Percentiles rank a stretch among this genome's conserved stretches.
These are phyloP conservation scores for Chenopodium quinoa DNA, from an alignment of 148 eudicot genomes.

Conservation along the genomic window DNA sequence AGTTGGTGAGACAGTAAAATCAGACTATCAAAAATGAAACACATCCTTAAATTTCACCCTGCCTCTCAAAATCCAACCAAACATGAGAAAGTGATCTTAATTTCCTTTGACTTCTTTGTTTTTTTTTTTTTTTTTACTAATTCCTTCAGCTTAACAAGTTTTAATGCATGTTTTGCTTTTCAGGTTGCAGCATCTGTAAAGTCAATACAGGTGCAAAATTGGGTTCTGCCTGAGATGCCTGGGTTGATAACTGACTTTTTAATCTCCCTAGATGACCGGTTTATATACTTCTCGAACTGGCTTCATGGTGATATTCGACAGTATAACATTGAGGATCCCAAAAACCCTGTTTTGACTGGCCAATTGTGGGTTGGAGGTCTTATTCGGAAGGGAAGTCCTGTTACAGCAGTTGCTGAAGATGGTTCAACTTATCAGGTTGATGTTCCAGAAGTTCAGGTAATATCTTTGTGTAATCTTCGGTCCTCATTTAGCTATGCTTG, in stretches of 20 bases:
- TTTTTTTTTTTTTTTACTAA: no score
- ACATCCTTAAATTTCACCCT: not conserved
- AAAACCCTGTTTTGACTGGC: constrained; percentile 67
- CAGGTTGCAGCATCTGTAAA: constrained; percentile 75
- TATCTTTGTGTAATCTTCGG: not conserved
- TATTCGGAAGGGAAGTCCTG: constrained; percentile 72
- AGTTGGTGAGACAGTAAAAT: not conserved
- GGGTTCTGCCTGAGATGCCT: constrained; percentile 98
- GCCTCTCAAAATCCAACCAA: not conserved
- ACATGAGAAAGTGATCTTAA: not conserved
- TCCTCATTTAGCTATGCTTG: not conserved
- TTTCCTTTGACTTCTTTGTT: not conserved
- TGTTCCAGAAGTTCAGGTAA: constrained; percentile 78
- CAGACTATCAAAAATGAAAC: not conserved
- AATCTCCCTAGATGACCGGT: constrained; percentile 86
- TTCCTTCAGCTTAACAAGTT: not conserved
- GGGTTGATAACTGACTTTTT: constrained; percentile 95
- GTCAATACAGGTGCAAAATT: constrained; percentile 82
- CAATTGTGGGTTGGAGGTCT: constrained; percentile 90
- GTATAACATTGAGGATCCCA: constrained; percentile 91
- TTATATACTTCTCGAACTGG: constrained; percentile 87
- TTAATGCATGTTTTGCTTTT: not conserved
- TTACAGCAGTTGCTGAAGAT: constrained; percentile 71
- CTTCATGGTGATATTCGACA: constrained; percentile 98
- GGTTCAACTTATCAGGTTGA: constrained; percentile 85